Conservation (phyloP, 2,329 filamentous ascomycete genomes). For the Cadophora gregata region DNA sequence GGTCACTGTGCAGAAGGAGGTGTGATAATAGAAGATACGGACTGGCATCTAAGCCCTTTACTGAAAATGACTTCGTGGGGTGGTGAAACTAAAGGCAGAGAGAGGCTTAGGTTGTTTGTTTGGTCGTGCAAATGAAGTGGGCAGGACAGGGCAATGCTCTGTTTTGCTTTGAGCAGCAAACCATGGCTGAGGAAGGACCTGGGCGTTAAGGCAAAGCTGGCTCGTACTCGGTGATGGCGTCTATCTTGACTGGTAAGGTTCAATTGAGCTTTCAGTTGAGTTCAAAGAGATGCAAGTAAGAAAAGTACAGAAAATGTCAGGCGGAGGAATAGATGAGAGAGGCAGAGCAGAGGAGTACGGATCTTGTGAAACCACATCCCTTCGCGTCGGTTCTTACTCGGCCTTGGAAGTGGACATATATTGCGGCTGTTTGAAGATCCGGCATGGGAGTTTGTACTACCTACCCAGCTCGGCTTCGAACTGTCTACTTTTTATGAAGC, state of each 20-base stretch:
- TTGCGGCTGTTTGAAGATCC: background rate
- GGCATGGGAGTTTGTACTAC: background rate
- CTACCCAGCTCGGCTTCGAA: background rate
- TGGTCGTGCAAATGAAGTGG: background rate
- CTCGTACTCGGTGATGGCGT: background rate
- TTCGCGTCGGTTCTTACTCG: constrained; percentile 3
- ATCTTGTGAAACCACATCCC: constrained; percentile 6
- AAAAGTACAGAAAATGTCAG: background rate
- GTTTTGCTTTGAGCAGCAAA: background rate
- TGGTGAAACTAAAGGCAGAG: background rate
- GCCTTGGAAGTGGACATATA: background rate
- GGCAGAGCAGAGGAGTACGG: constrained; percentile 14
- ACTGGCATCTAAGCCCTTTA: constrained; percentile 9
- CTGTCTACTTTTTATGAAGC: background rate
- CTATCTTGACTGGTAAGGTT: background rate
- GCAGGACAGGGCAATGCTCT: background rate
- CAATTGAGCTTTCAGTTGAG: background rate
- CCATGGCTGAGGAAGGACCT: background rate
- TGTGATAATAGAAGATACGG: background rate
- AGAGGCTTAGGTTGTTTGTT: constrained; percentile 1
- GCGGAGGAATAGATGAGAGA: background rate
- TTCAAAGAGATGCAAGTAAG: background rate
- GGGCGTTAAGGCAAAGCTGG: background rate
- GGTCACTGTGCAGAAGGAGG: background rate
- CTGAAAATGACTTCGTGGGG: background rate